These are phyloP conservation scores for Hyphodiscus sp. DNA, from an alignment of 2,329 filamentous ascomycete species.

Conservation along the genomic window DNA sequence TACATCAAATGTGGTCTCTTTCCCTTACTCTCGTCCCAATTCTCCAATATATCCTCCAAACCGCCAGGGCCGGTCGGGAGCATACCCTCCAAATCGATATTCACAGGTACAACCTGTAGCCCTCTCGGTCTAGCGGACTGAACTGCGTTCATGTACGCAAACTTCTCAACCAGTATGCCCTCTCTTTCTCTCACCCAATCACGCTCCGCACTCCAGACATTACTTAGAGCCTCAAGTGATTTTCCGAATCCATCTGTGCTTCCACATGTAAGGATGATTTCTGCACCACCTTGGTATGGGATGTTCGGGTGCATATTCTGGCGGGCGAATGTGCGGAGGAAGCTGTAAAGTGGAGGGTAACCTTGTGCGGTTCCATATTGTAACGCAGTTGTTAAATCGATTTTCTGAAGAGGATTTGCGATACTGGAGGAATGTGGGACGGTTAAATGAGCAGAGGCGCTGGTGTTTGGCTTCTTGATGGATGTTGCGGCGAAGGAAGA, in stretches of 20 bases:
- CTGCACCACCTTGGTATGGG: conserved; percentile 69
- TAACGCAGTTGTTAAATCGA: conserved; percentile 74
- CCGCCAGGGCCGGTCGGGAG: conserved; percentile 64
- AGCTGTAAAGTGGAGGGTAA: conserved; percentile 71
- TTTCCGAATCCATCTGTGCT: conserved; percentile 83
- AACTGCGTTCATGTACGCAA: conserved; percentile 73
- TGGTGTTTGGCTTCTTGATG: conserved; percentile 19
- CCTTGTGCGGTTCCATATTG: conserved; percentile 84
- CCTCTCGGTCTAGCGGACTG: conserved; percentile 53
- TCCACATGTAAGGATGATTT: conserved; percentile 73
- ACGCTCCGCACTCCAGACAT: conserved; percentile 65
- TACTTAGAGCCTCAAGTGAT: conserved; percentile 65
- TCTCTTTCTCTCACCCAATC: conserved; percentile 64
- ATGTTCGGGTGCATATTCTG: conserved; percentile 74
- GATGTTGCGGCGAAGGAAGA: conserved; percentile 31
- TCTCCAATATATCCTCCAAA: conserved; percentile 69
- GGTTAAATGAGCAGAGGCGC: conserved; percentile 45
- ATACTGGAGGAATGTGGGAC: conserved; percentile 63
- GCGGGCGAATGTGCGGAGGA: conserved; percentile 71
- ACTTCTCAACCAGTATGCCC: conserved; percentile 73
- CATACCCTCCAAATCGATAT: conserved; percentile 77
- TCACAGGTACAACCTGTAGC: conserved; percentile 65
- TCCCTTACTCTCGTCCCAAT: conserved; percentile 72
- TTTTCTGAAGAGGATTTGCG: conserved; percentile 56
- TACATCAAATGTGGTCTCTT: conserved; percentile 80